These are phyloP conservation scores for Chlorophyllum brunneum DNA, from an alignment of 768 basidiomycete species.

Conservation along the genomic window DNA sequence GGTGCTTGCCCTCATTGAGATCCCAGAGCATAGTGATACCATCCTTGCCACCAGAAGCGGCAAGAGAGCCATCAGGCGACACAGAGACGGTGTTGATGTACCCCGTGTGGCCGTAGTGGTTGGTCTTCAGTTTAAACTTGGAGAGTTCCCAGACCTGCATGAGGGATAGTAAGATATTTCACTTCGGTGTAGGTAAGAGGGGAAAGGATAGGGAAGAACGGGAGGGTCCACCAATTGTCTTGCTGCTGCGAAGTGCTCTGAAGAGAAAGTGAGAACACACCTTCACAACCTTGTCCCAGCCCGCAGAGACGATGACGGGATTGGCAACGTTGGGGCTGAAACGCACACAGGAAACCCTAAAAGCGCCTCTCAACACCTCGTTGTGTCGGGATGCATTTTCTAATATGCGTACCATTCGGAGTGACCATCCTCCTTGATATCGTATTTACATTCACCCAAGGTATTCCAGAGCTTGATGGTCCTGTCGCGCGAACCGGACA, in stretches of 20 bases:
- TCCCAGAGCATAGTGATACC: conserved; percentile 99
- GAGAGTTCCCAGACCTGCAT: conserved; percentile 97
- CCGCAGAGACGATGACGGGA: conserved; percentile 97
- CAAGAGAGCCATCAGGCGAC: conserved; percentile 97
- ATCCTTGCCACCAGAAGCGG: conserved; percentile 99
- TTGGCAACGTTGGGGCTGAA: conserved; percentile 98
- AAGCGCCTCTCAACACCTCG: conserved; percentile 11
- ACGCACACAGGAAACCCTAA: conserved; percentile 97
- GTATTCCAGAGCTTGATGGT: conserved; percentile 99
- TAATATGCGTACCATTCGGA: conserved; percentile 74
- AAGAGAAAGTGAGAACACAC: conserved; percentile 43
- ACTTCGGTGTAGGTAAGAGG: conserved; percentile 33
- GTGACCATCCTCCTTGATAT: conserved; percentile 99
- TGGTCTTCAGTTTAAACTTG: conserved; percentile 99
- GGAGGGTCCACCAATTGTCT: conserved; percentile 14
- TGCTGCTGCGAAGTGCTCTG: neutral
- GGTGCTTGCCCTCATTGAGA: conserved; percentile 99
- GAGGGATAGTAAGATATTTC: conserved; percentile 70
- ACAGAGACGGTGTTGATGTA: conserved; percentile 99
- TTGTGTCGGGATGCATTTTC: conserved; percentile 16
- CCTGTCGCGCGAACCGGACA: conserved; percentile 94
- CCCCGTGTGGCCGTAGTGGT: conserved; percentile 99
- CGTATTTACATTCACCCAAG: conserved; percentile 99
- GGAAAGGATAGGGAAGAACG: conserved; percentile 78
- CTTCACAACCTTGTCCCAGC: conserved; percentile 99